Conservation (phyloP, 306 rosid species). For the Quercus glauca region DNA sequence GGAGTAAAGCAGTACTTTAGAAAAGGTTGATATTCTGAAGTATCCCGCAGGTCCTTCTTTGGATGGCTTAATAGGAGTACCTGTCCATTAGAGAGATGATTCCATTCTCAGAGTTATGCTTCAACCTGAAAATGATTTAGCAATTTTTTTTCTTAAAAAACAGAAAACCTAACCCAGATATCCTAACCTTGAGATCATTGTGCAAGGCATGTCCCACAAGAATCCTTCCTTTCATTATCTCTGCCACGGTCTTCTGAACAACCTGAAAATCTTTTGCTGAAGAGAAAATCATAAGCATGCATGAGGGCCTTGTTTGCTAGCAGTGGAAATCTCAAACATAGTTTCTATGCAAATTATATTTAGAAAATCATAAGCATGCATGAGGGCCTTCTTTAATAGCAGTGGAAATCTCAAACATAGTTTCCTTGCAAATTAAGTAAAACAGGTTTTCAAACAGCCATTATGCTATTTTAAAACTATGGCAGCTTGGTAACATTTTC, state of each 20-base stretch:
- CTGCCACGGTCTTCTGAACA: conserved; percentile 86
- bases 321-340: conserved; percentile 13
- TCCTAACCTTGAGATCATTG: conserved; percentile 83
- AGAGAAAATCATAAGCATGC: conserved; percentile 20
- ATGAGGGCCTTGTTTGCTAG: conserved; percentile 14
- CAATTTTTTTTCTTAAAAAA: background rate
- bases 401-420: conserved; percentile 11
- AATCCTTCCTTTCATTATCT: conserved; percentile 67
- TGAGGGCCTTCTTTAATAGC: conserved; percentile 13
- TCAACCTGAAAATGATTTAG: conserved; percentile 4
- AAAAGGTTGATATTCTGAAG: conserved; percentile 77
- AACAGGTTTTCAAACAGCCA: conserved; percentile 1
- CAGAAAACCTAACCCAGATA: conserved; percentile 9
- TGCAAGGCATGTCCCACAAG: conserved; percentile 94
- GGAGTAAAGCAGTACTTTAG: conserved; percentile 40
- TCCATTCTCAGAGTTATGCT: background rate
- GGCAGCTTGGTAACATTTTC: background rate
- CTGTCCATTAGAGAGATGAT: conserved; percentile 37
- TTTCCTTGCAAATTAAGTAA: background rate
- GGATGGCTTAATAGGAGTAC: conserved; percentile 89
- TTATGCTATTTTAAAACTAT: background rate
- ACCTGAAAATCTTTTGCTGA: conserved; percentile 70
- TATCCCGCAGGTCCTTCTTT: conserved; percentile 72
- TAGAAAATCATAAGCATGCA: conserved; percentile 10
- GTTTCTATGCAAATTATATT: background rate